Conservation (phyloP, 352 stramenopile genomes). For the Pythium aquatile region DNA sequence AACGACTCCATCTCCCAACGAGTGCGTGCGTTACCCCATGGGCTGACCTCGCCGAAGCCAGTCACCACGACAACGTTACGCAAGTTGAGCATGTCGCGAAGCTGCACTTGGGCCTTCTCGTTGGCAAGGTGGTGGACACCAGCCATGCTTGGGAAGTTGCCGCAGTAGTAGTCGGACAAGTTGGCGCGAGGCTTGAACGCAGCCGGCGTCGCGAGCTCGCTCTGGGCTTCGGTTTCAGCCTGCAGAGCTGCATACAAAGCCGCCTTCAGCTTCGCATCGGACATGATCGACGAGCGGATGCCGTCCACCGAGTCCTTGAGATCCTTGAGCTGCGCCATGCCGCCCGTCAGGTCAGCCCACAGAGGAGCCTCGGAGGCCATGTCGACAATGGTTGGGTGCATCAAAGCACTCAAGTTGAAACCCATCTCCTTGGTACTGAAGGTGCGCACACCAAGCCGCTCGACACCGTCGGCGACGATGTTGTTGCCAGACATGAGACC, state of each 20-base stretch:
- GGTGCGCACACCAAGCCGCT: constrained; percentile 79
- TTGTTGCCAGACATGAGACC: constrained; percentile 90
- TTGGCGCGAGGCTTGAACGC: constrained; percentile 53
- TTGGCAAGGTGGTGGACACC: constrained; percentile 34
- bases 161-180: constrained; percentile 74
- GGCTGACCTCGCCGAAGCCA: constrained; percentile 85
- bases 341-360: constrained; percentile 78
- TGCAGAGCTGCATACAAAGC: constrained; percentile 31
- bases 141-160: constrained; percentile 61
- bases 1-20: constrained; percentile 91
- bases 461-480: constrained; percentile 74
- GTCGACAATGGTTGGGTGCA: constrained; percentile 80
- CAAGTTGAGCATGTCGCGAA: constrained; percentile 80
- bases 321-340: constrained; percentile 73
- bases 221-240: constrained; percentile 19
- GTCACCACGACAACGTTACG: constrained; percentile 82
- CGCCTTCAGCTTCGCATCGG: constrained; percentile 56
- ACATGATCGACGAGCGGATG: constrained; percentile 55
- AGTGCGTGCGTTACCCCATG: constrained; percentile 83
- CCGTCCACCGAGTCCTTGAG: constrained; percentile 63
- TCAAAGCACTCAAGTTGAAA: constrained; percentile 84
- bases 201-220: constrained; percentile 4
- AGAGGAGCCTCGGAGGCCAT: constrained; percentile 67
- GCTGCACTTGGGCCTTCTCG: constrained; percentile 38
- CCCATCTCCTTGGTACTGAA: constrained; percentile 88